Conservation (phyloP, 106 monocot species). For the Dendrobium officinale region DNA sequence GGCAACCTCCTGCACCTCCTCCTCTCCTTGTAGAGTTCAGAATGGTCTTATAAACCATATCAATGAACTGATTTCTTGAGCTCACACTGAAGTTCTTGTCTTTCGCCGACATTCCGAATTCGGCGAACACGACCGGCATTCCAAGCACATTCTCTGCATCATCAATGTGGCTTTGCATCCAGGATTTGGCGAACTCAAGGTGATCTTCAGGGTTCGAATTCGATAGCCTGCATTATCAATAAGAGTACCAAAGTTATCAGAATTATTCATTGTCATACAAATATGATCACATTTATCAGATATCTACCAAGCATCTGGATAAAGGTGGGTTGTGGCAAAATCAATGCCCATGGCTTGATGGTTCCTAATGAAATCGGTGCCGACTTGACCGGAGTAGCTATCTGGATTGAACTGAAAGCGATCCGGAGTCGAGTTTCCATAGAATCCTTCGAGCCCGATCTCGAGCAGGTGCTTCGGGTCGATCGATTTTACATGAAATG, state of each 20-base stretch:
- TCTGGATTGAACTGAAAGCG: conserved; percentile 37
- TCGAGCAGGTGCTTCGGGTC: conserved; percentile 51
- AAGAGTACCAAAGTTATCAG: no score
- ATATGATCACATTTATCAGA: neutral
- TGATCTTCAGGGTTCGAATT: conserved; percentile 15
- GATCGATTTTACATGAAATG: conserved; percentile 46
- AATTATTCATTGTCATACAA: no score
- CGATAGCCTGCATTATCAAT: conserved; percentile 28
- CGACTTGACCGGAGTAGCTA: conserved; percentile 34
- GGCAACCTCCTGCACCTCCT: conserved; percentile 54
- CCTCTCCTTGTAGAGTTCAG: conserved; percentile 45
- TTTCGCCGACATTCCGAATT: conserved; percentile 60
- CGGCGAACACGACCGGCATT: conserved; percentile 68
- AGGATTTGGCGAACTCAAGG: conserved; percentile 36
- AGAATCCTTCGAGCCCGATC: conserved; percentile 51
- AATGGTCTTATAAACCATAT: conserved; percentile 39
- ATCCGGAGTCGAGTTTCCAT: conserved; percentile 40
- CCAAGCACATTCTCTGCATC: conserved; percentile 44
- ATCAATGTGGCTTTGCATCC: conserved; percentile 76
- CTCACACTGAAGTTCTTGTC: conserved; percentile 30
- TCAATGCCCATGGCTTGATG: conserved; percentile 45
- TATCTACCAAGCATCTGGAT: conserved; percentile 49
- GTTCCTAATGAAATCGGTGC: conserved; percentile 60
- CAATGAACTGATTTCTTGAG: conserved; percentile 52
- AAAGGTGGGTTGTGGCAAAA: conserved; percentile 58